Base-by-base conservation (phyloP, 1,284 basidiomycete genomes). In the Gymnopus androsaceus region DNA sequence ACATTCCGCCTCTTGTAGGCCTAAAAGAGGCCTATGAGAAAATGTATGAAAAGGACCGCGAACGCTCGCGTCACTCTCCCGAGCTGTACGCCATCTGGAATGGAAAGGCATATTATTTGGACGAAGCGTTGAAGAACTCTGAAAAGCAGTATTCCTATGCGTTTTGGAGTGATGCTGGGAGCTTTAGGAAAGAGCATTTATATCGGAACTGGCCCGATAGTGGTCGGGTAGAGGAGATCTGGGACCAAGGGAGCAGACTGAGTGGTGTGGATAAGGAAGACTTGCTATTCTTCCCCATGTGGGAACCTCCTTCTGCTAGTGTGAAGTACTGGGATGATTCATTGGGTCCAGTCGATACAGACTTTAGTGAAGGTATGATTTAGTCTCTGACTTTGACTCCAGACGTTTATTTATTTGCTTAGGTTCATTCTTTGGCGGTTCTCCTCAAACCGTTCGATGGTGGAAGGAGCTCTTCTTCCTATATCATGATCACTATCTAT, bases 361-460 rank as follows among this genome's bases (percentile, higher is more conserved):
- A 79, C 25, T 68, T 82, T 42, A 78, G 76, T 54, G 75, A 81
- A 71, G 78, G 80, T 79, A 51, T 53, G 71, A 14, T 58, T 19
- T 9, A 42, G 46, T 7, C 14, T 49, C 21, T 25, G 15, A 23
- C 7, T 50, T 27, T 2, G 3, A 36, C 31, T 36, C 8, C 37
- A 40, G 19, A 36, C 2, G 17, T 25, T 17, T 42, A 15, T 42
- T 12, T 21, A 15, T 53, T 33, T 9, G 12, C 11, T 40, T 59
- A 81, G 81, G 77, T n/a, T 79, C 80, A 1, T 83, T 83, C 64
- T 83, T 83, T 50, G 81, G 82, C 7, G 80, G 80, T 4, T 64
- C 72, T 0, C 74, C 76, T 1, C 31, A 58, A 6, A 68, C 76
- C 0, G 64, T 82, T 11, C 56, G 65, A 8, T 80, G 78, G 78